Evolutionary conservation across 208 protist genomes (phyloP), one percentile per base, ranked within the genome.

Genomic region (Wallacemonas sp.): DNA sequence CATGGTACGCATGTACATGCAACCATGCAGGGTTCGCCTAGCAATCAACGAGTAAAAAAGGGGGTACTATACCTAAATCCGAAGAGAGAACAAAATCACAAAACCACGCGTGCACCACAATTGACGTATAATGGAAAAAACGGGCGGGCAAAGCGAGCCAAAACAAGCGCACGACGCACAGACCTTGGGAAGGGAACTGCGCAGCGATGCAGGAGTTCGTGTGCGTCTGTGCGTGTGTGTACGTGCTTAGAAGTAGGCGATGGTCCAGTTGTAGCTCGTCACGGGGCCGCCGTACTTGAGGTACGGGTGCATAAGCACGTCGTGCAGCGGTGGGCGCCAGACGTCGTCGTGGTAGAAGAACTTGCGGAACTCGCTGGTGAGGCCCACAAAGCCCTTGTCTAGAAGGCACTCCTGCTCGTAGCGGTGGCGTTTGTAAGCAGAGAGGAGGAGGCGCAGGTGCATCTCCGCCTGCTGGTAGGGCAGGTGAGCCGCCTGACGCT

Each of bases 341-440:
- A 96, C 91, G 54, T 96, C 91, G 54, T 87, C 86, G 76, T 96
- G 91, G 74, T 96, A 96, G 73, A 96, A 96, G 74, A 96, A 96
- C 74, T 96, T 96, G 18, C 91, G 75, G 74, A 94, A 94, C 74
- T 96, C 88, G 2, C 82, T 89, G 11, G 88, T 96, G 39, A 96
- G 75, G n/a, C 91, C 91, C 4, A 96, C 88, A 68, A 84, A 94
- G 31, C 91, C 91, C 77, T 96, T 94, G 66, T 96, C 89, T 46
- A 96, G 84, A 52, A 96, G 65, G 69, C 88, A 89, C 63, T 96
- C 91, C 77, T 90, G 82, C 67, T 96, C 91, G 65, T 91, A 94
- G 41, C 86, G 77, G 80, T 94, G 76, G 12, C 91, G 88, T 69
- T 93, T 94, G 79, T 96, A 96, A 29, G 75, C 78, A 2, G 85